Conservation (phyloP, 176 grass and related monocot genomes). For the Lolium perenne region DNA sequence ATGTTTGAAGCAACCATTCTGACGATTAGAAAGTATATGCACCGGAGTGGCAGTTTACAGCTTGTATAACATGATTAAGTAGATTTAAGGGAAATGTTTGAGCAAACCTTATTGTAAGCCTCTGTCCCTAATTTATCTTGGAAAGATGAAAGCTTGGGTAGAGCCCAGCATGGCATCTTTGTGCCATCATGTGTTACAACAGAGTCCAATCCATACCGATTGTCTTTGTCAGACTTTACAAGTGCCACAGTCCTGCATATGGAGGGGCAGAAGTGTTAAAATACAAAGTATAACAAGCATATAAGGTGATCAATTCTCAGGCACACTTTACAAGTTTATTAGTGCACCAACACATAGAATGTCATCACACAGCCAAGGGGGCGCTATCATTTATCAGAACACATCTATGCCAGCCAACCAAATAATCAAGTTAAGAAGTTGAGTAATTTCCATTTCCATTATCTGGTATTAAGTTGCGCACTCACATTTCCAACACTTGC, state of each 20-base stretch:
- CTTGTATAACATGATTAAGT: neutral
- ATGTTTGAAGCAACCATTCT: conserved; percentile 7
- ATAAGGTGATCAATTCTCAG: neutral
- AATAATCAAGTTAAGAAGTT: neutral
- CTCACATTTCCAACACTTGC: neutral
- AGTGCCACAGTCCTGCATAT: conserved; percentile 68
- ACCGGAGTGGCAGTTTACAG: neutral
- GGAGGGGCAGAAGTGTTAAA: neutral
- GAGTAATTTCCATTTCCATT: neutral
- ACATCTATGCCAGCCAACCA: neutral
- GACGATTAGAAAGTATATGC: neutral
- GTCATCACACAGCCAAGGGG: too few species aligned
- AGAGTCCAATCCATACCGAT: conserved; percentile 70
- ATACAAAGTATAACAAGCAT: neutral
- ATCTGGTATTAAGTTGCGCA: neutral
- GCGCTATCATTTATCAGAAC: too few species aligned
- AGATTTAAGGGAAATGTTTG: neutral
- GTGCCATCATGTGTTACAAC: conserved; percentile 85
- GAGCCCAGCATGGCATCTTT: conserved; percentile 77
- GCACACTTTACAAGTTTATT: neutral
- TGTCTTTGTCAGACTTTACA: conserved; percentile 89
- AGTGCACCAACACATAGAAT: neutral
- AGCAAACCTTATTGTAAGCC: conserved; percentile 73
- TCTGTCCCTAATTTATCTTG: conserved; percentile 68
- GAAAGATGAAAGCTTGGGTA: conserved; percentile 69